A percentile compares a stretch with the other conserved stretches of the same genome.
Evolutionary conservation across 2,329 filamentous ascomycete species (phyloP).

Genomic region (Gaeumannomyces sp.): DNA sequence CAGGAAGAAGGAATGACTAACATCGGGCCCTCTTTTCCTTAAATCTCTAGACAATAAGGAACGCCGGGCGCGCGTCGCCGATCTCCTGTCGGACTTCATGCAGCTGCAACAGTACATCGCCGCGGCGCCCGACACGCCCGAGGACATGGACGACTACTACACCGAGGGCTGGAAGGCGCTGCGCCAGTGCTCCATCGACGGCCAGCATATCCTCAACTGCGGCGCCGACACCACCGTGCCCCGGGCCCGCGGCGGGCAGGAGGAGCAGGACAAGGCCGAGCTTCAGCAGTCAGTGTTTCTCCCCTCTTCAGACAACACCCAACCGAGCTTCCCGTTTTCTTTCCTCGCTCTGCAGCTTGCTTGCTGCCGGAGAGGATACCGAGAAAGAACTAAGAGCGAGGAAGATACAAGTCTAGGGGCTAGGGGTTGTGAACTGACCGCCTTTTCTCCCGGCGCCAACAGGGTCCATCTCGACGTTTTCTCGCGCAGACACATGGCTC

Average conservation of each 20-base stretch:
- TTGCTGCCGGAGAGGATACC: background rate
- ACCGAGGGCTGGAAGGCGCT: conserved; percentile 58
- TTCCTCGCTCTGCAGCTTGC: background rate
- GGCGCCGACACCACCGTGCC: conserved; percentile 57
- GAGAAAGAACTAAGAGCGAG: background rate
- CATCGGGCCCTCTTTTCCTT: background rate
- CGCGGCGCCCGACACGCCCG: conserved; percentile 47
- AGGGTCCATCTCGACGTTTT: conserved; percentile 56
- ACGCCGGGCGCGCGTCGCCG: conserved; percentile 53
- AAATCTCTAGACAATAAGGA: conserved; percentile 49
- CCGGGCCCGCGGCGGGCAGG: conserved; percentile 42
- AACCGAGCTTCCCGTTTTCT: conserved; percentile 13
- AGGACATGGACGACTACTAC: conserved; percentile 52
- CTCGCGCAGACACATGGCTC: conserved; percentile 54
- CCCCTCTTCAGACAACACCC: background rate
- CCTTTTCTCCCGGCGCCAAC: background rate
- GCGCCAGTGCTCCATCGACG: conserved; percentile 56
- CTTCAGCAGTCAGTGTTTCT: conserved; percentile 51
- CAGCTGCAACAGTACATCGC: conserved; percentile 58
- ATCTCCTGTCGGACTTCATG: conserved; percentile 56
- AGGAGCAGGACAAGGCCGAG: conserved; percentile 57
- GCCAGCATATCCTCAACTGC: conserved; percentile 58
- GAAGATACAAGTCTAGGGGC: background rate
- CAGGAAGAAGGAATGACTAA: background rate
- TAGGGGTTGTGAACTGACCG: no score